phyloP scores from a whole-genome alignment of 345 rosid genomes.

The Populus euphratica region DNA sequence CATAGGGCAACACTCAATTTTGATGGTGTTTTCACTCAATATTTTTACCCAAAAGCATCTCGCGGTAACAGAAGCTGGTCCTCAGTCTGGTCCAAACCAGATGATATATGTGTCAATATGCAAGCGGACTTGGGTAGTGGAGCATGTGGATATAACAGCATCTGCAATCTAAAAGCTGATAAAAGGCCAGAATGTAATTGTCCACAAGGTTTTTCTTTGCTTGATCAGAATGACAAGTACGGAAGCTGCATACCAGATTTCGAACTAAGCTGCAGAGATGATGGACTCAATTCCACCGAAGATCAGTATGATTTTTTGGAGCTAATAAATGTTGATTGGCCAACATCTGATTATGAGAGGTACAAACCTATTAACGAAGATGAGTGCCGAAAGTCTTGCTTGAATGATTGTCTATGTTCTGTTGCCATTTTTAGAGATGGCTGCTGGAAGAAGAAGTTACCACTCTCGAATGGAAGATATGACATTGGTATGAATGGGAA shows the following conservation, averaged over 20 bases:
- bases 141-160: conserved; percentile 34
- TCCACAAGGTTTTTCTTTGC: conserved; percentile 16
- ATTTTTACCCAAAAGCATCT: not conserved
- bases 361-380: not conserved
- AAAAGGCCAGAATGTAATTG: conserved; percentile 16
- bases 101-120: conserved; percentile 15
- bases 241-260: conserved; percentile 12
- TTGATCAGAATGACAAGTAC: conserved; percentile 1
- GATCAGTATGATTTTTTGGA: not conserved
- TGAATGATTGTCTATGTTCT: not conserved
- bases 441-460: conserved; percentile 44
- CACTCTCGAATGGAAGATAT: conserved; percentile 32
- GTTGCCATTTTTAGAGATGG: conserved; percentile 6
- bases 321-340: not conserved
- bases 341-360: not conserved
- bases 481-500: not conserved
- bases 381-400: not conserved
- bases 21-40: not conserved
- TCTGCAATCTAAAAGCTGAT: conserved; percentile 17
- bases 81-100: conserved; percentile 3
- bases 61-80: not conserved
- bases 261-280: not conserved
- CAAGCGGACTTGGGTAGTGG: not conserved
- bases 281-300: not conserved
- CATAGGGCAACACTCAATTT: not conserved